Conservation (phyloP, 495 filamentous ascomycete genomes). For the Penicillium simplicissimum region DNA sequence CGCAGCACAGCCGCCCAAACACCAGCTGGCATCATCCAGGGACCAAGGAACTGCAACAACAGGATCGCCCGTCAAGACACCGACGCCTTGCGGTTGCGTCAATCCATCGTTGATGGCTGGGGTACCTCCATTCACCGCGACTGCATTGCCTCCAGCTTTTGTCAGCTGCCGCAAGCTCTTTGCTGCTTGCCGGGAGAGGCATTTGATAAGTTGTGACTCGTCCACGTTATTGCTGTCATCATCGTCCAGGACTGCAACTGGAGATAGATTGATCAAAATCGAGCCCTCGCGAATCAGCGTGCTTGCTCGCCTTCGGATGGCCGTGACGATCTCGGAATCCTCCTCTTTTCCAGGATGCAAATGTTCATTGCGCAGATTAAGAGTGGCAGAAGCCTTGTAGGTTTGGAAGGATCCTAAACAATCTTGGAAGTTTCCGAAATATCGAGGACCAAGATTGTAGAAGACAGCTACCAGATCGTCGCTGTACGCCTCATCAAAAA, state of each 20-base stretch:
- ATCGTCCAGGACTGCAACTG: conserved; percentile 73
- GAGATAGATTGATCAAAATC: conserved; percentile 82
- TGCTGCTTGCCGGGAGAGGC: conserved; percentile 71
- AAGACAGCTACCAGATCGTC: conserved; percentile 92
- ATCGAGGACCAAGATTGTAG: conserved; percentile 83
- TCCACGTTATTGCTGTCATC: conserved; percentile 67
- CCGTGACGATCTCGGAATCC: conserved; percentile 84
- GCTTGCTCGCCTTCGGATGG: conserved; percentile 81
- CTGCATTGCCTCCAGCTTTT: conserved; percentile 68
- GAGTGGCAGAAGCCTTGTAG: conserved; percentile 87
- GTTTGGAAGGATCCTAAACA: conserved; percentile 95
- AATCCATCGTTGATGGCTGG: conserved; percentile 90
- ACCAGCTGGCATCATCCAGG: conserved; percentile 91
- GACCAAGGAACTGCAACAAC: conserved; percentile 75
- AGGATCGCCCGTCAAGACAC: conserved; percentile 81
- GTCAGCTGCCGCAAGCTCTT: conserved; percentile 71
- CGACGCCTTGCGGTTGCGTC: conserved; percentile 71
- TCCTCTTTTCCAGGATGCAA: conserved; percentile 91
- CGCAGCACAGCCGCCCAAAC: conserved; percentile 81
- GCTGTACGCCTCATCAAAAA: conserved; percentile 84
- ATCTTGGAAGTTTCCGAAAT: conserved; percentile 95
- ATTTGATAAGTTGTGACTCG: conserved; percentile 73
- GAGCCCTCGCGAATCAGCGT: conserved; percentile 76
- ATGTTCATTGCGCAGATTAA: conserved; percentile 89
- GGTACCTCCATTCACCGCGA: conserved; percentile 85